These are phyloP conservation scores for Isoetes engelmannii DNA, from an alignment of 83 land plant species.

Conservation along the genomic window DNA sequence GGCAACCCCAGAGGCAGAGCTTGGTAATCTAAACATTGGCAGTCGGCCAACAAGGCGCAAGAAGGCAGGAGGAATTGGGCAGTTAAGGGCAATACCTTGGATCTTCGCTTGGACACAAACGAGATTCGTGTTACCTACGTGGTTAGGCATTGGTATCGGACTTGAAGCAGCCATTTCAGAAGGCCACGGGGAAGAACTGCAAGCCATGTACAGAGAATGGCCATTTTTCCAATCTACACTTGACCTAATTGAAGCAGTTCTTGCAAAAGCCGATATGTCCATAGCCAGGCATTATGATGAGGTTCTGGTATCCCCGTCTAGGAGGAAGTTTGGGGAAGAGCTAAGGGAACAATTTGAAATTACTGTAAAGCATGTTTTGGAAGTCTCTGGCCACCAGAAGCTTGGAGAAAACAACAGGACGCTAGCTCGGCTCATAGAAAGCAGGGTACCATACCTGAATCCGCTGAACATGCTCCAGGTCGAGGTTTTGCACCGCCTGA, in stretches of 20 bases:
- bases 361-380: slow-evolving; percentile 59
- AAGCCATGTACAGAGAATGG: slow-evolving; percentile 93
- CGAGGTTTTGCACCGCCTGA: slow-evolving; percentile 69
- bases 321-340: slow-evolving; percentile 57
- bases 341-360: slow-evolving; percentile 52
- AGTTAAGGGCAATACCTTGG: slow-evolving; percentile 95
- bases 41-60: slow-evolving; percentile 85
- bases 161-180: slow-evolving; percentile 59
- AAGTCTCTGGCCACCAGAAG: slow-evolving; percentile 81
- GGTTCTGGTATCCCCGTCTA: slow-evolving; percentile 53
- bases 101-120: slow-evolving; percentile 99
- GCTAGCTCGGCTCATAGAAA: slow-evolving; percentile 71
- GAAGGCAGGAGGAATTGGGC: slow-evolving; percentile 58
- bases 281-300: slow-evolving; percentile 91
- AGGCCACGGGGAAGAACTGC: slow-evolving; percentile 62
- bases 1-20: slow-evolving; percentile 94
- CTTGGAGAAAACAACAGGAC: slow-evolving; percentile 78
- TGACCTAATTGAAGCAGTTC: slow-evolving; percentile 92
- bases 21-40: slow-evolving; percentile 90
- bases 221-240: slow-evolving; percentile 92
- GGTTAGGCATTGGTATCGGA: slow-evolving; percentile 96
- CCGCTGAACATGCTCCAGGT: slow-evolving; percentile 89
- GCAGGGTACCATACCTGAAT: slow-evolving; percentile 77
- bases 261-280: slow-evolving; percentile 80
- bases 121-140: slow-evolving; percentile 81